A percentile compares a stretch with the other conserved stretches of the same genome.
Conservation (phyloP, 2,329 filamentous ascomycete species). For the Calonectria multiphialidica region DNA sequence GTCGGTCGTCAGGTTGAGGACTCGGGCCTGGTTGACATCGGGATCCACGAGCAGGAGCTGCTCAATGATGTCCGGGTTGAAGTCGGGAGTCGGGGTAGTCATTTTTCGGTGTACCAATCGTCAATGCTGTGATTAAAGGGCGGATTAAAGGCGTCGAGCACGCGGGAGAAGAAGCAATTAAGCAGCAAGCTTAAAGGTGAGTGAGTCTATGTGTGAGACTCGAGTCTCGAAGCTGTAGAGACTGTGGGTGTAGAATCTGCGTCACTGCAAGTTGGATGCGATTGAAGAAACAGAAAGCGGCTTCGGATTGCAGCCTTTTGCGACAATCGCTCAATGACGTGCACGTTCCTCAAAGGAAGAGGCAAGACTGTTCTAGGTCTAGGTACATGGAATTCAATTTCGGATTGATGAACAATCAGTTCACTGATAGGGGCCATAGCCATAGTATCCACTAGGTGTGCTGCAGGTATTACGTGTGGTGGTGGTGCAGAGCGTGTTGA, state of each 20-base stretch:
- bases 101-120: slow-evolving; percentile 6
- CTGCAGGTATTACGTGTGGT: slow-evolving; percentile 2
- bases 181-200: slow-evolving; percentile 5
- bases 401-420: slow-evolving; percentile 11
- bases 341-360: slow-evolving; percentile 1
- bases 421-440: background rate
- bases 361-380: background rate
- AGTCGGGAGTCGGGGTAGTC: slow-evolving; percentile 5
- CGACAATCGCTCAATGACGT: slow-evolving; percentile 5
- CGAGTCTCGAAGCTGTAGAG: slow-evolving; percentile 15
- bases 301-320: slow-evolving; percentile 3
- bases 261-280: slow-evolving; percentile 4
- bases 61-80: slow-evolving; percentile 14
- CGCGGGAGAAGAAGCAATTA: background rate
- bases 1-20: slow-evolving; percentile 6
- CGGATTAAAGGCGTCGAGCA: background rate
- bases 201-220: slow-evolving; percentile 15
- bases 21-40: slow-evolving; percentile 12
- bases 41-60: slow-evolving; percentile 20
- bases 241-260: slow-evolving; percentile 12
- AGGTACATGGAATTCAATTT: slow-evolving; percentile 8
- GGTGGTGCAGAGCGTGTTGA: background rate
- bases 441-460: slow-evolving; percentile 5
- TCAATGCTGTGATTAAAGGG: slow-evolving; percentile 10
- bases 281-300: slow-evolving; percentile 1